Base-by-base conservation (phyloP, 805 yeast genomes). In the Candida namnaoensis region DNA sequence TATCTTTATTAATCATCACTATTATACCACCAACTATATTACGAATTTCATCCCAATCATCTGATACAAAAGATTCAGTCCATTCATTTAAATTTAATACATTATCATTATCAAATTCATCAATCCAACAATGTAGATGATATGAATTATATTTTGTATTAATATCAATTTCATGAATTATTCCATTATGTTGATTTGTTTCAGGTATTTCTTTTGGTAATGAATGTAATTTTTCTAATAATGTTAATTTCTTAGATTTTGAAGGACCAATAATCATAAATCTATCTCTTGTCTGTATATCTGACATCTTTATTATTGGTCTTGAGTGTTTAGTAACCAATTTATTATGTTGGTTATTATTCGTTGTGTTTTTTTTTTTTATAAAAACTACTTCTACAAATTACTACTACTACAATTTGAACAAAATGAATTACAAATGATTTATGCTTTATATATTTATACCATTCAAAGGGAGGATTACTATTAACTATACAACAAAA, bases 21-120 rank as follows among this genome's bases (percentile, higher is more conserved):
- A 74, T 57, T 10, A 72, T 41, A 1, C 79, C 79, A 30, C 70
- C 72, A 3, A 74, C 36, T 1, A 54, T 73, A 9, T 61, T 65
- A 32, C 76, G 54, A 32, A 74, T 54, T 35, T 67, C 76, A 7
- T 50, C 47, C 42, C 47, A 62, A 24, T 71, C 76, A 0, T 54
- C 57, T 2, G 49, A 39, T 4, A 33, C 12, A 42, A 74, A 64
- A 41, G 73, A 77, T 0, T 46, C 39, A n/a, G 40, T 24, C 76
- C 79, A 76, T 11, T 50, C 47, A 5, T 39, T 38, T 32, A 58
- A 36, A 15, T 40, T 38, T 1, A 6, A 3, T 12, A 30, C 33
- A 12, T 30, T 30, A 30, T 12, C n/a, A 30, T 30, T 30, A 7
- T 46, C 51, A 32, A 42, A 50, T 11, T 48, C 52, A 32, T 65